Percentiles rank a stretch among this genome's conserved stretches.
Evolutionary conservation across 345 rosid genomes (phyloP).

Genomic region (Bruguiera gymnorhiza): DNA sequence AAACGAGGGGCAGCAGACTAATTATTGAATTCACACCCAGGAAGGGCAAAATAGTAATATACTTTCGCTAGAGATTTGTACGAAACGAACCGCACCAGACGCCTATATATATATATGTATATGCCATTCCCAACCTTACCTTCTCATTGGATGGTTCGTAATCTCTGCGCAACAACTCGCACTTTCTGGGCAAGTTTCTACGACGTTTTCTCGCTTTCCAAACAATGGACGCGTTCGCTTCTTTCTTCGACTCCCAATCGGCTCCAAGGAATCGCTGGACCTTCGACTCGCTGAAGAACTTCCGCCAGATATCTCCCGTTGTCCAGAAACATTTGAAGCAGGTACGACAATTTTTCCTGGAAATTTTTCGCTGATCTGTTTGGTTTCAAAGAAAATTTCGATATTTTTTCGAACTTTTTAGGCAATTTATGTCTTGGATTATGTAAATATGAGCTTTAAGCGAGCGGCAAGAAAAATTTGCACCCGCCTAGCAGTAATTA

Average conservation of each 20-base stretch:
- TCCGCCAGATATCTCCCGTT: slow-evolving; percentile 69
- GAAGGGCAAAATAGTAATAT: too few species aligned
- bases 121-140: neutral
- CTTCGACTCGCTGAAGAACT: slow-evolving; percentile 69
- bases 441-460: too few species aligned
- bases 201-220: neutral
- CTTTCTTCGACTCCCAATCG: slow-evolving; percentile 66
- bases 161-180: neutral
- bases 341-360: slow-evolving; percentile 32
- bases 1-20: too few species aligned
- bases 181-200: neutral
- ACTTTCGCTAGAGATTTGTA: too few species aligned
- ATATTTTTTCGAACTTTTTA: too few species aligned
- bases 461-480: too few species aligned
- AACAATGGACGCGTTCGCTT: slow-evolving; percentile 73
- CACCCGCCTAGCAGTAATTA: too few species aligned
- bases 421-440: too few species aligned
- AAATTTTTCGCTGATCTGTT: neutral
- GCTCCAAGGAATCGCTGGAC: slow-evolving; percentile 49
- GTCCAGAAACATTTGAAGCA: slow-evolving; percentile 88
- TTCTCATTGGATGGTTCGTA: neutral
- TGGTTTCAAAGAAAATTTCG: neutral
- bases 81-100: too few species aligned
- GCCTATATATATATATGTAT: too few species aligned
- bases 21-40: too few species aligned